Base-by-base conservation (phyloP, 225 moss, liverwort and hornwort genomes). In the Rhytidiadelphus loreus region DNA sequence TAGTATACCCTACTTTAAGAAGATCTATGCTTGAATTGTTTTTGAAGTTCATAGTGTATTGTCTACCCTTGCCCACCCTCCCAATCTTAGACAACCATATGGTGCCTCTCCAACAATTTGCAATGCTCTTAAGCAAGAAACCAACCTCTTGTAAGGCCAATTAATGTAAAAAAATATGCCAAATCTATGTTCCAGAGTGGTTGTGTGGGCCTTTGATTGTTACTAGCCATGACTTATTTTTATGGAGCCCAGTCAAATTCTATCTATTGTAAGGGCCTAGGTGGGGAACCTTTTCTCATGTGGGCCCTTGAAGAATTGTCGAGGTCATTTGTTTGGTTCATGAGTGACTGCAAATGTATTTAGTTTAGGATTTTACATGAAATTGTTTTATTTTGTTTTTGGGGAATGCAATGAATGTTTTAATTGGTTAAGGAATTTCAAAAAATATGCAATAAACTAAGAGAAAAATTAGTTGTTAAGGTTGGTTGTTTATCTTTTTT, bases 221-320 rank as follows among this genome's bases (percentile, higher is more conserved):
- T 32, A 17, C 0, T 0, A 5, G 5, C 33, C 7, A 2, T 33
- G 3, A 2, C 5, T 35, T 64, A 18, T 35, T 64, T 33, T 35
- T 35, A 26, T 3, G 1, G 8, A 35, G 5, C 1, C 6, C 6
- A 11, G 6, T 65, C 24, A 70, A 41, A 70, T 39, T 70, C 25
- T 25, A 70, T 0, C 0, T 70, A 2, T 25, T 25, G 14, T 3
- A 70, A 25, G 19, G 25, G 2, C 2, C 2, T 13, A 24, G 4
- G 3, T 7, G 12, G 12, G 13, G 5, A 5, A 25, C 5, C 8
- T 15, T 70, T 70, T 70, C 4, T 41, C 2, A 15, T 24, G 2
- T 2, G 8, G 3, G 15, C 2, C 9, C 2, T 25, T 0, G 5
- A 0, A 41, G 7, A 70, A 14, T 15, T 41, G 41, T n/a, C 8